Evolutionary conservation across 2,329 filamentous ascomycete species (phyloP), one percentile per base, ranked within the genome.

Genomic region (Curvularia spicifera): DNA sequence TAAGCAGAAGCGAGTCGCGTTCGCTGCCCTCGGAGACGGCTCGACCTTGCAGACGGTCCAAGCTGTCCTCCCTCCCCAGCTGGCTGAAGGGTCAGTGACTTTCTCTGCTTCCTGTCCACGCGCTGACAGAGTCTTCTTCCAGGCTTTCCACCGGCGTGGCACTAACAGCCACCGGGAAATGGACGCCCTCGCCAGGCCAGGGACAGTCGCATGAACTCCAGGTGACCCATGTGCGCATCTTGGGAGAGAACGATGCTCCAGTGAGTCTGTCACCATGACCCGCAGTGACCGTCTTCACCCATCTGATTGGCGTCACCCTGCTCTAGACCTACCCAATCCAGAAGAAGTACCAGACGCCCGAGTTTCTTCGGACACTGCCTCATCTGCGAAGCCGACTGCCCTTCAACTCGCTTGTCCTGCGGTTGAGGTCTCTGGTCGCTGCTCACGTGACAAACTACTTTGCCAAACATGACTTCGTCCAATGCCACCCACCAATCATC

Each of bases 401-500:
- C 0, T 85, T 91, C 73, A 93, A 96, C 77, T 86, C 92, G 26
- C 83, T 92, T 42, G 80, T 97, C 59, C 82, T 97, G 47, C 89
- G 91, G 46, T 84, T 98, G 60, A 87, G 95, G 63, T 98, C 94
- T 29, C 87, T 93, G 64, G 84, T 89, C 66, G 89, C 93, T 62
- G 85, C 88, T 48, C 84, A 88, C 46, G 76, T 96, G 43, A 91
- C 87, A 52, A 84, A 84, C 46, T 94, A 93, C 78, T 97, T 98
- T 78, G 83, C 85, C 46, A 78, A 81, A 26, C 84, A 87, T 58
- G 83, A 87, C 55, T 94, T 91, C 70, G 84, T 91, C 57, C 90
- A 98, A 78, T 91, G 91, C 7, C 94, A 98, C 67, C 91, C 95
- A 4, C 95, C 95, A 4, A 88, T 98, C 70, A 91, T 99, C 71